Evolutionary conservation across 768 basidiomycete species (phyloP).

Genomic region (Leucogyrophana mollusca): DNA sequence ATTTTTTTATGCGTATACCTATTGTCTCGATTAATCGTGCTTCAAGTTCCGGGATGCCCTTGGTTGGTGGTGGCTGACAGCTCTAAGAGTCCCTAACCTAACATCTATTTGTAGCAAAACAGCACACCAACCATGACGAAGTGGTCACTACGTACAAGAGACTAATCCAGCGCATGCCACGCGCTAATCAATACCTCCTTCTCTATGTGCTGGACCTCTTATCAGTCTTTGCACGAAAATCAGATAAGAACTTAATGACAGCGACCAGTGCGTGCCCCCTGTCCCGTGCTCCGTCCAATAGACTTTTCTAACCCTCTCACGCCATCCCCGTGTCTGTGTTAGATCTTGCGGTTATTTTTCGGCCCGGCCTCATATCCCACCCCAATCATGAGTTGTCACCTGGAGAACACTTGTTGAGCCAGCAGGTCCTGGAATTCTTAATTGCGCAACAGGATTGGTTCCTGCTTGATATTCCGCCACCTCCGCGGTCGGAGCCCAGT

Average conservation of each 20-base stretch:
- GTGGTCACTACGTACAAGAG: conserved; percentile 79
- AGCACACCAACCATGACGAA: conserved; percentile 66
- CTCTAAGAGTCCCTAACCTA: not conserved
- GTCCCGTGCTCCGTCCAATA: not conserved
- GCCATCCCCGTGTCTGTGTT: conserved; percentile 5
- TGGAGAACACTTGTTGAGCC: conserved; percentile 82
- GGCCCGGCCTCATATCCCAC: conserved; percentile 91
- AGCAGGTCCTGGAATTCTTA: conserved; percentile 90
- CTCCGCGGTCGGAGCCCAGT: conserved; percentile 39
- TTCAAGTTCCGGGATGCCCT: conserved; percentile 75
- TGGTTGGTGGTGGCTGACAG: too few species aligned
- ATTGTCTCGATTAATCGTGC: conserved; percentile 7
- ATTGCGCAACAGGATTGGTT: conserved; percentile 98
- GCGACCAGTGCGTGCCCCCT: conserved; percentile 69
- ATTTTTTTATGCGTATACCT: conserved; percentile 5
- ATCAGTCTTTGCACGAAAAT: conserved; percentile 90
- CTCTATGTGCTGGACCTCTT: conserved; percentile 95
- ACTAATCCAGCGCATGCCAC: conserved; percentile 82
- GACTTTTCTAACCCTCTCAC: conserved; percentile 1
- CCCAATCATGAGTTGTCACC: conserved; percentile 85
- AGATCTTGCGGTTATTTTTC: conserved; percentile 98
- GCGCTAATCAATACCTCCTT: conserved; percentile 91
- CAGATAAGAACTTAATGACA: conserved; percentile 94
- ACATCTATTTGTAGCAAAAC: conserved; percentile 59
- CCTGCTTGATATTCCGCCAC: conserved; percentile 81